phyloP scores from a whole-genome alignment of 2,329 filamentous ascomycete species.

The Elsinoe fawcettii region DNA sequence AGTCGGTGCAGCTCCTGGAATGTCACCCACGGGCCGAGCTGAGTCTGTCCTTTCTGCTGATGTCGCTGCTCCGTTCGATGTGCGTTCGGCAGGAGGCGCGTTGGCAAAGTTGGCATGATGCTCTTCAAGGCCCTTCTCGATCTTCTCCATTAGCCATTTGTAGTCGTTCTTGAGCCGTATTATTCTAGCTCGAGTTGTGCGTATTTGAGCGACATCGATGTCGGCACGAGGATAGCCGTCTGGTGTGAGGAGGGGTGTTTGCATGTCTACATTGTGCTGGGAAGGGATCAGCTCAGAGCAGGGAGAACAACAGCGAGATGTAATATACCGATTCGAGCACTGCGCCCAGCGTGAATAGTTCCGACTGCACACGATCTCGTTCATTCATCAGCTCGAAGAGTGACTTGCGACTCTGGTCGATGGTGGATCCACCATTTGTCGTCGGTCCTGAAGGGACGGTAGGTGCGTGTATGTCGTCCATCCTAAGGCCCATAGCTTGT shows the following conservation, averaged over 20 bases:
- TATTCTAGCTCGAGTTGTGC: slow-evolving; percentile 85
- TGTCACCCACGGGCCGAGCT: slow-evolving; percentile 15
- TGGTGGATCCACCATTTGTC: slow-evolving; percentile 33
- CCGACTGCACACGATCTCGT: slow-evolving; percentile 77
- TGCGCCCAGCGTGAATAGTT: slow-evolving; percentile 73
- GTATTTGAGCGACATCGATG: slow-evolving; percentile 91
- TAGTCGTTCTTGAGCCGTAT: slow-evolving; percentile 89
- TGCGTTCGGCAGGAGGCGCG: slow-evolving; percentile 18
- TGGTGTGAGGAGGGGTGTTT: slow-evolving; percentile 72
- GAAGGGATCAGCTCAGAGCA: slow-evolving; percentile 17
- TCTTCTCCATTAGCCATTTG: slow-evolving; percentile 73
- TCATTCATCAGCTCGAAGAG: slow-evolving; percentile 73
- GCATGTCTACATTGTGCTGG: slow-evolving; percentile 93
- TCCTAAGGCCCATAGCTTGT: slow-evolving; percentile 46
- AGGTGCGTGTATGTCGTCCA: slow-evolving; percentile 62
- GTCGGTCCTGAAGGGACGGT: slow-evolving; percentile 72
- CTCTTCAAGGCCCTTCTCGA: slow-evolving; percentile 81
- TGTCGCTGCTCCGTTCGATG: slow-evolving; percentile 17
- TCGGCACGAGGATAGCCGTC: slow-evolving; percentile 92
- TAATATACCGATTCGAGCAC: slow-evolving; percentile 76
- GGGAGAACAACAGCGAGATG: too few species aligned
- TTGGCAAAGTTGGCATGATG: slow-evolving; percentile 67
- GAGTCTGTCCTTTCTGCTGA: slow-evolving; percentile 19
- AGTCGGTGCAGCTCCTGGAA: slow-evolving; percentile 19
- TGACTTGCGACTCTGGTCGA: slow-evolving; percentile 52